phyloP scores from a whole-genome alignment of 139 green algal species.

The Chlorella sp. region DNA sequence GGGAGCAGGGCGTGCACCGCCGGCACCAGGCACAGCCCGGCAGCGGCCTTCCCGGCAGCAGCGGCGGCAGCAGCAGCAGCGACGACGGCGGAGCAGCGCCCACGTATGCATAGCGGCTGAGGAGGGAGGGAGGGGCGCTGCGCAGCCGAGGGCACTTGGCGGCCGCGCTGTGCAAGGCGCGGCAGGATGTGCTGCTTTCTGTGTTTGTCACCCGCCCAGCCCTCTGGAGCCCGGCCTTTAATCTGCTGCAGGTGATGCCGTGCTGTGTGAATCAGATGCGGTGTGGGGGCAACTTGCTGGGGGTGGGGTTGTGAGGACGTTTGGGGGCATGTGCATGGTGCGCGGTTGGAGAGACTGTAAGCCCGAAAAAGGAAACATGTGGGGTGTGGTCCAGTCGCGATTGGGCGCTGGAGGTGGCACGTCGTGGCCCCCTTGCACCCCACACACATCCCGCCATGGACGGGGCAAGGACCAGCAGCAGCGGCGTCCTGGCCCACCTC shows the following conservation, averaged over 20 bases:
- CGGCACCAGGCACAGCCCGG: background rate
- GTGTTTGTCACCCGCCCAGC: conserved; percentile 30
- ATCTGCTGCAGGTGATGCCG: background rate
- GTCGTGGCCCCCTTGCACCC: too few relatives aligned
- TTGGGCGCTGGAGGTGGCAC: too few relatives aligned
- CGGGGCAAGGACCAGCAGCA: too few relatives aligned
- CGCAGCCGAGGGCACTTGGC: conserved; percentile 1
- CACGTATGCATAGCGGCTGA: conserved; percentile 7
- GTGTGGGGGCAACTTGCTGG: background rate
- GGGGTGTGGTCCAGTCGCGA: too few relatives aligned
- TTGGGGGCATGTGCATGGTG: too few relatives aligned
- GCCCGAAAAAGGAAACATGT: too few relatives aligned
- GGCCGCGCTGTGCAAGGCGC: conserved; percentile 28
- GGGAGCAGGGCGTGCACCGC: background rate
- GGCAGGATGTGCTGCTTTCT: conserved; percentile 19
- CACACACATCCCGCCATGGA: too few relatives aligned
- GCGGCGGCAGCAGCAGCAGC: background rate
- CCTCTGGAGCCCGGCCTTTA: conserved; percentile 8
- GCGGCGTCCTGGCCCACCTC: too few relatives aligned
- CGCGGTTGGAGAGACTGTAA: too few relatives aligned
- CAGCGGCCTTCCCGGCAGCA: background rate
- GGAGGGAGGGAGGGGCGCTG: background rate
- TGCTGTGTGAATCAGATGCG: background rate
- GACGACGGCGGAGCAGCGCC: background rate
- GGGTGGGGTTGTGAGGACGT: background rate